phyloP scores from a whole-genome alignment of 1,284 basidiomycete genomes.

The Ustilago cynodontis region DNA sequence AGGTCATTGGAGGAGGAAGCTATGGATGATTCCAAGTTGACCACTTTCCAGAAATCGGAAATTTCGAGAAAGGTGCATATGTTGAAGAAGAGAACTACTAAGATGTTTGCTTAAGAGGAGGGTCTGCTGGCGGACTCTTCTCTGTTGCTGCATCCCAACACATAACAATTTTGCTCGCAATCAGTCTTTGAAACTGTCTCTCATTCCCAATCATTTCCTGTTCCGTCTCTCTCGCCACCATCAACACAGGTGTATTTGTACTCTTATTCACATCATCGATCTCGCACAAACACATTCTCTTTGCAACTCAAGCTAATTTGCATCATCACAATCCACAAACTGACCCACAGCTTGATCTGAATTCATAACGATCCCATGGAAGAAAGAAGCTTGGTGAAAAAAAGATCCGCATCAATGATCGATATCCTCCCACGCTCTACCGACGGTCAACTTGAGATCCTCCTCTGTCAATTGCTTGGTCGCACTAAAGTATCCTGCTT shows the following conservation, averaged over 20 bases:
- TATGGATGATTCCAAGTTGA: conserved; percentile 36
- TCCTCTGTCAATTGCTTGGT: conserved; percentile 54
- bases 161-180: not conserved
- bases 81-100: conserved; percentile 36
- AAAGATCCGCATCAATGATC: conserved; percentile 25
- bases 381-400: not conserved
- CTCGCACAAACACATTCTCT: not conserved
- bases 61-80: conserved; percentile 34
- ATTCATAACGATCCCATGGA: not conserved
- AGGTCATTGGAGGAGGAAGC: conserved; percentile 41
- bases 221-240: not conserved
- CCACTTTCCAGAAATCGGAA: conserved; percentile 37
- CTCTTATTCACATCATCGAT: not conserved
- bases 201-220: not conserved
- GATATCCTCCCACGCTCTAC: conserved; percentile 81
- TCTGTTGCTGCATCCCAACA: not conserved
- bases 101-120: conserved; percentile 27
- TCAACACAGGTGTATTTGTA: conserved; percentile 1
- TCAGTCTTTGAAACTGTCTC: not conserved
- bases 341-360: not conserved
- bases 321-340: not conserved
- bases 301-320: conserved; percentile 3
- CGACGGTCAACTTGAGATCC: conserved; percentile 74
- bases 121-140: not conserved
- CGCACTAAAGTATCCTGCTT: conserved; percentile 75